A percentile compares a stretch with the other conserved stretches of the same genome.
Conservation (phyloP, 495 filamentous ascomycete species). For the Ramalina intermedia region DNA sequence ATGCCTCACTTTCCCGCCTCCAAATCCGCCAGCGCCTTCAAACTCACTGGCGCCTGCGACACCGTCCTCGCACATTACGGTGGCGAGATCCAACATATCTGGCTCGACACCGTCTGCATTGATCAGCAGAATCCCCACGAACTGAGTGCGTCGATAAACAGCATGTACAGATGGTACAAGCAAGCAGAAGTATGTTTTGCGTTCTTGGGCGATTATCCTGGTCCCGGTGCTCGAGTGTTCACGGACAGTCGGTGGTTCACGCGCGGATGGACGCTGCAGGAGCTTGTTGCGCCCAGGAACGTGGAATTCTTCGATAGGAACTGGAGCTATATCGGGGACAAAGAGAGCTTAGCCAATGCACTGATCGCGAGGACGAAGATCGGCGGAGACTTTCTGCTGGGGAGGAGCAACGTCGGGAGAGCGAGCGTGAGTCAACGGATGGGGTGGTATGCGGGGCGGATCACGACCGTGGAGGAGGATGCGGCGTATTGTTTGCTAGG, state of each 20-base stretch:
- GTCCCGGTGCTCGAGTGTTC: neutral
- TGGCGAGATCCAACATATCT: neutral
- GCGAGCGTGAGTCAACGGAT: conserved; percentile 3
- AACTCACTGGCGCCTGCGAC: no score
- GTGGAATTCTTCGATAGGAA: conserved; percentile 2
- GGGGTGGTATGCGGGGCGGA: neutral
- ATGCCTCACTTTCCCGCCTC: no score
- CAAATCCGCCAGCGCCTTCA: no score
- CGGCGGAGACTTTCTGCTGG: conserved; percentile 1
- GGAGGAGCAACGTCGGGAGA: neutral
- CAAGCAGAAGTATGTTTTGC: neutral
- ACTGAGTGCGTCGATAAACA: conserved; percentile 6
- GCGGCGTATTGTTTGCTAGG: conserved; percentile 10
- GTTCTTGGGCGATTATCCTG: neutral
- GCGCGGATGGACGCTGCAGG: conserved; percentile 7
- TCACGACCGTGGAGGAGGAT: conserved; percentile 1
- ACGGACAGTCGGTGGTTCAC: conserved; percentile 4
- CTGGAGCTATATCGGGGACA: neutral
- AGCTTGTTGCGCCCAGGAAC: conserved; percentile 3
- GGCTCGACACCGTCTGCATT: conserved; percentile 16
- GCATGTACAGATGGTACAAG: conserved; percentile 7
- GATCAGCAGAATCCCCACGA: conserved; percentile 6
- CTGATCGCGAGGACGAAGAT: neutral
- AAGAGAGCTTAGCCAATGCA: neutral
- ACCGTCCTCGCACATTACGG: no score